phyloP scores from a whole-genome alignment of 345 rosid genomes.

The Jatropha curcas region DNA sequence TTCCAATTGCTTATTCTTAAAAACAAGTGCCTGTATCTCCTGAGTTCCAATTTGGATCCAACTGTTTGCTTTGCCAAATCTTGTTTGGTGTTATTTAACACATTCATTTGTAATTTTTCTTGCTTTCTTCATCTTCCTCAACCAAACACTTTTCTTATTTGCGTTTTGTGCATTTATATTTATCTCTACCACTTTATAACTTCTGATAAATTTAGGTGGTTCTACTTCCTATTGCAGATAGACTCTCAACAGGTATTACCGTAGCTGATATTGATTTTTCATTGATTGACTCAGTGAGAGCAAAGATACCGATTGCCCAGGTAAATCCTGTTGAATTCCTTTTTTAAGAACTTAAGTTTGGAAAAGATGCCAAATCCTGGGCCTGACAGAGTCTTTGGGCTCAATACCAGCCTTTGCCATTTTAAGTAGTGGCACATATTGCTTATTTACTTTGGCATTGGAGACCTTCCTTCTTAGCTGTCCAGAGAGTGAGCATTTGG shows the following conservation, averaged over 20 bases:
- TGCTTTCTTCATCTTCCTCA: not conserved
- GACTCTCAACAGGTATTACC: conserved; percentile 68
- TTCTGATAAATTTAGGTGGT: not conserved
- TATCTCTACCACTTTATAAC: not conserved
- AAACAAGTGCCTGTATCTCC: too few relatives aligned
- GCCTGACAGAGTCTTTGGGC: not conserved
- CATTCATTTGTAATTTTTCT: not conserved
- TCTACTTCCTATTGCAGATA: conserved; percentile 46
- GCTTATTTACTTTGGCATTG: not conserved
- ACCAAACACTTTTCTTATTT: not conserved
- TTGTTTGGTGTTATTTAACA: not conserved
- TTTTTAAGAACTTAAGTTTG: not conserved
- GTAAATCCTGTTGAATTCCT: conserved; percentile 31
- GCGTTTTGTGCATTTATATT: not conserved
- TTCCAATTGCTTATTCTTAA: not conserved
- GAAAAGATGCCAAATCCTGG: not conserved
- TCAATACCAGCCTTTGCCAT: not conserved
- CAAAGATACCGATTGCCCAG: conserved; percentile 80
- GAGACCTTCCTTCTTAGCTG: not conserved
- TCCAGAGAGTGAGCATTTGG: not conserved
- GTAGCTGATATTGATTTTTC: conserved; percentile 82
- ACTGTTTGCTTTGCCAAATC: not conserved
- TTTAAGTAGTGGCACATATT: not conserved
- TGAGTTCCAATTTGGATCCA: not conserved
- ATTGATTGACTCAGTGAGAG: conserved; percentile 74